These are phyloP conservation scores for Tilletia walkeri DNA, from an alignment of 1,284 basidiomycete species.

Conservation along the genomic window DNA sequence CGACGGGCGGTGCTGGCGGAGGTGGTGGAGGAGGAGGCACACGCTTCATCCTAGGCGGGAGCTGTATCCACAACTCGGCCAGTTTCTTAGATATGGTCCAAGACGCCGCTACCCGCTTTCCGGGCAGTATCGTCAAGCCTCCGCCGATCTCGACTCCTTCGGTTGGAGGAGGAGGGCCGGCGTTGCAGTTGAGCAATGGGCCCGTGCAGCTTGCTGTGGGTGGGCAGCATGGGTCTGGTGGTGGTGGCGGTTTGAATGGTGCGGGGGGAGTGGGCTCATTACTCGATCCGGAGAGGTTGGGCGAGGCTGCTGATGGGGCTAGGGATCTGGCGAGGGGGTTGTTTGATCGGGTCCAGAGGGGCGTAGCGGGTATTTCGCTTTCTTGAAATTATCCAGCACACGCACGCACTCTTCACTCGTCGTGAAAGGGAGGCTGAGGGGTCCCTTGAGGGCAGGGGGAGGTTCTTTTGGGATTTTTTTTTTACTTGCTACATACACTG, in stretches of 20 bases:
- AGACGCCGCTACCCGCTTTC: conserved; percentile 45
- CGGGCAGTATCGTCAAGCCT: conserved; percentile 34
- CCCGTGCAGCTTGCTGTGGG: conserved; percentile 42
- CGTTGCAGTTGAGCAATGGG: conserved; percentile 44
- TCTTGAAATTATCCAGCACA: not conserved
- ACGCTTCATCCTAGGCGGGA: conserved; percentile 50
- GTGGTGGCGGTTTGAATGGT: not conserved
- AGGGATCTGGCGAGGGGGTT: conserved; percentile 45
- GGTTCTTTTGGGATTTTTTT: not conserved
- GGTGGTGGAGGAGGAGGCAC: conserved; percentile 31
- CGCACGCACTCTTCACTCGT: not conserved
- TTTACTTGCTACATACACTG: not conserved
- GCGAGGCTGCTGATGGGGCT: conserved; percentile 46
- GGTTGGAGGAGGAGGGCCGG: conserved; percentile 20
- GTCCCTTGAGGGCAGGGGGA: not conserved
- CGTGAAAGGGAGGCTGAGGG: not conserved
- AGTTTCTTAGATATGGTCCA: conserved; percentile 50
- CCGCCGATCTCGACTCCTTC: conserved; percentile 23
- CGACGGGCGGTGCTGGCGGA: conserved; percentile 3
- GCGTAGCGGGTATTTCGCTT: conserved; percentile 31
- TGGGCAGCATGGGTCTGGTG: not conserved
- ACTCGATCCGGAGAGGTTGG: conserved; percentile 30
- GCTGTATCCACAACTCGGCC: conserved; percentile 43
- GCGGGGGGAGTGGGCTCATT: conserved; percentile 12
- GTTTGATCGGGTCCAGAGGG: conserved; percentile 39